Evolutionary conservation across 2,329 filamentous ascomycete species (phyloP), one percentile per base, ranked within the genome.

Genomic region (Metarhizium guizhouense): DNA sequence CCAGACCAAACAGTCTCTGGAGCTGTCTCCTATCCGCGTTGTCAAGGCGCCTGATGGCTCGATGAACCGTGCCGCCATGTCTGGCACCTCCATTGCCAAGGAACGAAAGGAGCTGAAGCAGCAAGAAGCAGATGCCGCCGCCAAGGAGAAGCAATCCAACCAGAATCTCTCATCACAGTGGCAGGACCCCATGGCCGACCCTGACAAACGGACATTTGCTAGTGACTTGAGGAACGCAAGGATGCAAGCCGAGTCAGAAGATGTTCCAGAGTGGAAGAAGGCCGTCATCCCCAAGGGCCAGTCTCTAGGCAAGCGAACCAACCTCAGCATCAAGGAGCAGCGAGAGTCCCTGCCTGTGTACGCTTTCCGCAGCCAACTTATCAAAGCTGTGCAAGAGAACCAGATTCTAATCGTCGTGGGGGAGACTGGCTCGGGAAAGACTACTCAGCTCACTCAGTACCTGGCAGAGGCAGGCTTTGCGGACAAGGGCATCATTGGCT

Each of bases 11-110:
- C 92, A 96, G 67, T 96, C 91, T 10, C 78, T 99, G 8, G 94
- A 99, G 66, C 75, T 99, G 4, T 96, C 92, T 2, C 94, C 94
- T 0, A 99, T 99, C 59, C 83, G 95, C 60, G 92, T 99, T 25
- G 90, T 99, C 63, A 97, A 97, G 72, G 94, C 94, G 1, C 95
- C 94, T 0, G 94, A 99, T 70, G 94, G 94, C n/a, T 97, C 93
- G 4, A 85, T 99, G 71, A 99, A 99, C 68, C 83, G 94, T 65
- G 90, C 95, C 51, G 95, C 95, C 16, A 96, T 97, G 88, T 86
- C 92, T 8, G 93, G 94, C 48, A 92, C 93, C 16, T 81, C 85
- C 4, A 73, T 99, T 14, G 89, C 93, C 4, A 95, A 94, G 68
- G 94, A 99, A 67, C 81, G 94, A 53, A 86, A 90, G 67, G 94